These are phyloP conservation scores for Pochonia chlamydosporia DNA, from an alignment of 2,329 filamentous ascomycete species.

Conservation along the genomic window DNA sequence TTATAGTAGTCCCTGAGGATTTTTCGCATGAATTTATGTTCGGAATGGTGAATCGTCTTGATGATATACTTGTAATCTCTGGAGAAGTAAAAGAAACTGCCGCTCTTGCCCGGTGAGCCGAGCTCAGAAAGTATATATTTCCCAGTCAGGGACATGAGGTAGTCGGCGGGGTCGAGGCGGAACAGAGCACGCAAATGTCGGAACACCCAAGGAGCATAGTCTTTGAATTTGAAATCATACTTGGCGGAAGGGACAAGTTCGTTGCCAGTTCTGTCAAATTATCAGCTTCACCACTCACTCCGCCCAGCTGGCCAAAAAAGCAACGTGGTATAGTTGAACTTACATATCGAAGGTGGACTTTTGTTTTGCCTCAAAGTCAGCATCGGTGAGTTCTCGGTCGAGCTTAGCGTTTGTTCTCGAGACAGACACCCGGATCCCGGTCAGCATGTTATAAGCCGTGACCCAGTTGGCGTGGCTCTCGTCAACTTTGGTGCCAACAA, in stretches of 20 bases:
- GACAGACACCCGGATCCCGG: slow-evolving; percentile 93
- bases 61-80: slow-evolving; percentile 99
- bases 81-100: slow-evolving; percentile 99
- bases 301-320: not conserved
- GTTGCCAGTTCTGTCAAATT: slow-evolving; percentile 70
- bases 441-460: slow-evolving; percentile 99
- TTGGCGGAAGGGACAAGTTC: slow-evolving; percentile 96
- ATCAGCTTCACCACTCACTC: not conserved
- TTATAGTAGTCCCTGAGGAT: slow-evolving; percentile 88
- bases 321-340: slow-evolving; percentile 27
- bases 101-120: slow-evolving; percentile 94
- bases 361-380: slow-evolving; percentile 88
- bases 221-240: slow-evolving; percentile 99
- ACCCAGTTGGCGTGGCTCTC: slow-evolving; percentile 97
- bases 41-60: slow-evolving; percentile 96
- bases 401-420: slow-evolving; percentile 96
- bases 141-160: slow-evolving; percentile 94
- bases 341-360: slow-evolving; percentile 99
- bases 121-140: slow-evolving; percentile 98
- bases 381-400: slow-evolving; percentile 81
- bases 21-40: slow-evolving; percentile 81
- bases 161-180: slow-evolving; percentile 90
- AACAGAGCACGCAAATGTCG: slow-evolving; percentile 84
- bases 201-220: slow-evolving; percentile 99
- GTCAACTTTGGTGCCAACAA: slow-evolving; percentile 96